Base-by-base conservation (phyloP, 2,329 filamentous ascomycete species). In the Apiospora koreana region DNA sequence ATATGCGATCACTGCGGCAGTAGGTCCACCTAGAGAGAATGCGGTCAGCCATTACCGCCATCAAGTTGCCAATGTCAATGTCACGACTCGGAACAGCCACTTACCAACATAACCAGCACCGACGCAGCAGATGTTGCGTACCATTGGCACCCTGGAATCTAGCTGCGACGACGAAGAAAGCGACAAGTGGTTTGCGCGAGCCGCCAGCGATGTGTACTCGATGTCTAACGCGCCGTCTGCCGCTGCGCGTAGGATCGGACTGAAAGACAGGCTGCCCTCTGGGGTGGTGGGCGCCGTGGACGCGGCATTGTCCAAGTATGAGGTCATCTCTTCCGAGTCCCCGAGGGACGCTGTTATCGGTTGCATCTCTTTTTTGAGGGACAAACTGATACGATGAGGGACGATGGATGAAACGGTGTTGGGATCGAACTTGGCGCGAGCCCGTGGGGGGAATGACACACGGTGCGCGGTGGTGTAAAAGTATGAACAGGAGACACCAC, bases 1-100 rank as follows among this genome's bases (percentile, higher is more conserved):
- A 76, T 89, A 87, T 28, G 93, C 93, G 70, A 94, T 88, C 42
- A 95, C 88, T 16, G 93, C 91, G 28, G 91, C 91, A 46, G 92
- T 94, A 65, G 93, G 92, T 48, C 92, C 92, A 75, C 92, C 92
- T 91, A 75, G 41, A 69, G n/a, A 16, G 1, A 38, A 41, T 28
- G 42, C 48, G 65, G 67, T 68, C 31, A 54, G 35, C 8, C 5
- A 35, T 18, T 8, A 23, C 10, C 8, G 14, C 4, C 18, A 38
- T 23, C 50, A 35, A 35, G 21, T 35, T 10, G 50, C 8, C 7
- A 6, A 21, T 8, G 8, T 2, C 18, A n/a, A 7, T 43, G 3
- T n/a, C 21, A 10, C n/a, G 9, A 31, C 2, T n/a, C 54, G 14
- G 28, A 14, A 62, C 21, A 38, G 46, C 23, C 41, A 84, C 90